phyloP scores from a whole-genome alignment of 2,329 filamentous ascomycete genomes.

The Talaromyces sp. region DNA sequence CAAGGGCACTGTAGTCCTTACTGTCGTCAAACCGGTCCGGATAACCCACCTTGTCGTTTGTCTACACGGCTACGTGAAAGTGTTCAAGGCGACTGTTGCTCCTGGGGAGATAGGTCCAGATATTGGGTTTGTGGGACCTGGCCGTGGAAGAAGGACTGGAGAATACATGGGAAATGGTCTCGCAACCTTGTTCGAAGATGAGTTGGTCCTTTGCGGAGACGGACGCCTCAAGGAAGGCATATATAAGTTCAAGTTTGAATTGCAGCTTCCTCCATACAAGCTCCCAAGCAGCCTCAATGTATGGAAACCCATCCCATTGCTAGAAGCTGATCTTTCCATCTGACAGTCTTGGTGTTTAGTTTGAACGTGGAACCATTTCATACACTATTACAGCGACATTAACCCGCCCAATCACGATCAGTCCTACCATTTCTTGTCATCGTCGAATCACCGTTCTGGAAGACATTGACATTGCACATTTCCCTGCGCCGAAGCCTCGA shows the following conservation, averaged over 20 bases:
- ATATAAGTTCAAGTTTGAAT: slow-evolving; percentile 64
- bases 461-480: slow-evolving; percentile 75
- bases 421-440: slow-evolving; percentile 74
- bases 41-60: slow-evolving; percentile 63
- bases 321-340: not conserved
- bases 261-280: slow-evolving; percentile 57
- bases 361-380: slow-evolving; percentile 87
- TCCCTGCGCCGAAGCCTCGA: slow-evolving; percentile 70
- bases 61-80: slow-evolving; percentile 62
- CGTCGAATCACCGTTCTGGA: slow-evolving; percentile 76
- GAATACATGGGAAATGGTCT: slow-evolving; percentile 63
- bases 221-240: slow-evolving; percentile 61
- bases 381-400: slow-evolving; percentile 89
- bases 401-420: slow-evolving; percentile 82
- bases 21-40: slow-evolving; percentile 57
- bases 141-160: slow-evolving; percentile 50
- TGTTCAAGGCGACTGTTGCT: slow-evolving; percentile 60
- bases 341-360: slow-evolving; percentile 53
- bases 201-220: slow-evolving; percentile 61
- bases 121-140: slow-evolving; percentile 51
- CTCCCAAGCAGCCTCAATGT: slow-evolving; percentile 90
- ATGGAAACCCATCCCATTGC: slow-evolving; percentile 40
- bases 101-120: slow-evolving; percentile 53
- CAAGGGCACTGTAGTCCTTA: slow-evolving; percentile 58
- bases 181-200: slow-evolving; percentile 62